Evolutionary conservation across 179 eudicot genomes (phyloP), one percentile per base, ranked within the genome.

Genomic region (Sideroxylon spinosum): DNA sequence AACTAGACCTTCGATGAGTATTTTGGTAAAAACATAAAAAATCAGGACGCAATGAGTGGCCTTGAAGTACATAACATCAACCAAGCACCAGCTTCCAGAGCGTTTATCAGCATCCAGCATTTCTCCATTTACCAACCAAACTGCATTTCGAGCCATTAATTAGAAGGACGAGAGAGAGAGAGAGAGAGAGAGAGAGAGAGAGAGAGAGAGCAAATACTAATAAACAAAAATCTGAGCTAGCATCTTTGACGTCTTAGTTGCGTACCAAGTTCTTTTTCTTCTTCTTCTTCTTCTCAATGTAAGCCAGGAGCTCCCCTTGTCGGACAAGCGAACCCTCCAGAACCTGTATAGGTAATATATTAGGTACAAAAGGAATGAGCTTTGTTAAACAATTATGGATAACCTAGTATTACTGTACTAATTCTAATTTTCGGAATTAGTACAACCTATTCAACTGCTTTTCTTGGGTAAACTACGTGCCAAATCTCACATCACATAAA

Each of bases 251-350:
- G 37, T 29, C 37, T 29, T 29, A 29, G 37, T 29, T 29, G 37
- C 37, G 37, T 29, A 29, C 37, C 37, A 29, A 29, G 37, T 29
- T 37, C 2, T 29, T 93, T 93, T 91, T 92, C 91, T 90, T 95
- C 79, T 91, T 90, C 86, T 87, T 92, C 84, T 90, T 95, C 91
- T 95, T 94, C 78, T 91, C 97, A 2, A 94, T 22, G 81, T 80
- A 89, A 17, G 92, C 94, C 32, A 88, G 70, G 75, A 96, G 86
- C 83, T 96, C 93, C 68, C 74, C 87, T 77, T 96, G 99, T 61
- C 75, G 84, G 9, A 70, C 77, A 46, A 88, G 77, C 29, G 96
- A 80, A 69, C 92, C 96, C 63, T 89, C 94, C 37, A 96, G 91
- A 84, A 89, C 91, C 99, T 93, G 91, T 29, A 29, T 29, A 29